Conservation (phyloP, 2,329 filamentous ascomycete species). For the Alternaria ethzedia region DNA sequence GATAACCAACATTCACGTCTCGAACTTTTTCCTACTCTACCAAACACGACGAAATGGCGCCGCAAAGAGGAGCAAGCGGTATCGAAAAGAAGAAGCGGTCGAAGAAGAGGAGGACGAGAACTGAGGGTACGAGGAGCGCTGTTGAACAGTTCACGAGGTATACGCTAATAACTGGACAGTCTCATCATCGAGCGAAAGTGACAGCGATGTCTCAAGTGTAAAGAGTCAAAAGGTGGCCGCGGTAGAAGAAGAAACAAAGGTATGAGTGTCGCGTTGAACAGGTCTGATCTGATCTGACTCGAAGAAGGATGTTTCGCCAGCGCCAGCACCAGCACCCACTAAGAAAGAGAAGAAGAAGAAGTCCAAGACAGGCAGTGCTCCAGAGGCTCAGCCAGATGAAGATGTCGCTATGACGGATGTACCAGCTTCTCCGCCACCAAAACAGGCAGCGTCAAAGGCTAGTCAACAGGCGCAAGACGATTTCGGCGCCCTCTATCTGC, state of each 20-base stretch:
- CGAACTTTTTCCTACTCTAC: slow-evolving; percentile 22
- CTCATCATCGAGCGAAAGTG: slow-evolving; percentile 41
- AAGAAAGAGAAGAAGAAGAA: slow-evolving; percentile 23
- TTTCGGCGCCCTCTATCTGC: slow-evolving; percentile 73
- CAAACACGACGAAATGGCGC: slow-evolving; percentile 28
- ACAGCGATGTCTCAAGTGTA: slow-evolving; percentile 33
- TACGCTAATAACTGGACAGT: slow-evolving; percentile 23
- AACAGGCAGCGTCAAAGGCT: slow-evolving; percentile 4
- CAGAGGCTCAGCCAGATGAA: slow-evolving; percentile 11
- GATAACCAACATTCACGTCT: slow-evolving; percentile 33
- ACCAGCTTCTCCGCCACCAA: slow-evolving; percentile 4
- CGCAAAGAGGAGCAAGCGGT: slow-evolving; percentile 20
- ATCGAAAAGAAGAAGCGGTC: slow-evolving; percentile 32
- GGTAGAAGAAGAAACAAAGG: neutral
- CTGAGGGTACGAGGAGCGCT: slow-evolving; percentile 24
- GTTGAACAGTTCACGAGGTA: neutral
- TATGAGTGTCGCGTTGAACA: neutral
- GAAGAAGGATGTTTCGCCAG: slow-evolving; percentile 3
- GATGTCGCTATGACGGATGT: slow-evolving; percentile 31
- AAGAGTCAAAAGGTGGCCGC: slow-evolving; percentile 13
- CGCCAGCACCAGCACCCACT: slow-evolving; percentile 5
- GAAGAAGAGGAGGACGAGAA: slow-evolving; percentile 42
- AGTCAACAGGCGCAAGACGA: slow-evolving; percentile 25
- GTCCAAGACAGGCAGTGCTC: neutral
- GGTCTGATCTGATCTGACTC: neutral